Conservation (phyloP, 352 stramenopile species). For the Lagenidium sp. region DNA sequence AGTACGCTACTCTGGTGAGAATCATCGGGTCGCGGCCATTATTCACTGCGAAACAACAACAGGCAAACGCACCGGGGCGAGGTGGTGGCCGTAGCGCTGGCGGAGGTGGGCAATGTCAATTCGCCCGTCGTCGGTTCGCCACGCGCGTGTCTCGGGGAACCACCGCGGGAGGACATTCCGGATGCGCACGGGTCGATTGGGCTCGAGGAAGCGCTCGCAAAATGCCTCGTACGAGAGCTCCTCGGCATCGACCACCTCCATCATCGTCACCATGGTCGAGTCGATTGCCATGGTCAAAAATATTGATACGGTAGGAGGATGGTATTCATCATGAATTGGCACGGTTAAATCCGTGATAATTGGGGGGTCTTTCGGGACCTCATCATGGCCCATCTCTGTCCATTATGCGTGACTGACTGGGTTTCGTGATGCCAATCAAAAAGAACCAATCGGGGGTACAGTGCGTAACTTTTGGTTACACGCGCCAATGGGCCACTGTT, state of each 20-base stretch:
- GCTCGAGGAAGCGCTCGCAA: conserved; percentile 58
- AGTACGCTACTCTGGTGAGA: too few species aligned
- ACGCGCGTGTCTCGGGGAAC: conserved; percentile 15
- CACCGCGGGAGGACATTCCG: conserved; percentile 36
- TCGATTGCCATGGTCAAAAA: background rate
- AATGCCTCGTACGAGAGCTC: conserved; percentile 60
- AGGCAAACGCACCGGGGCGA: conserved; percentile 30
- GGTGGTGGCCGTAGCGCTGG: conserved; percentile 29
- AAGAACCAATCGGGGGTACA: too few species aligned
- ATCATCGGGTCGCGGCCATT: too few species aligned
- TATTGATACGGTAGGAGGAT: too few species aligned
- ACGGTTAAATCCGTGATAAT: too few species aligned
- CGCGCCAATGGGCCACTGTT: too few species aligned
- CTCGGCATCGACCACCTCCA: conserved; percentile 48
- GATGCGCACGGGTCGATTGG: conserved; percentile 62
- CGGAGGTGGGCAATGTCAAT: conserved; percentile 40
- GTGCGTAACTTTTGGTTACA: too few species aligned
- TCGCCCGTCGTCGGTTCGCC: conserved; percentile 5
- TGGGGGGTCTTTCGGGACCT: too few species aligned
- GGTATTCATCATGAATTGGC: too few species aligned
- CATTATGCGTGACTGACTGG: too few species aligned
- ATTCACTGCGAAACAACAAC: background rate
- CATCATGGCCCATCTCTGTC: too few species aligned
- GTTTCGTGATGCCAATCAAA: too few species aligned
- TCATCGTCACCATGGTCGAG: conserved; percentile 6